Evolutionary conservation across 176 grass and related monocot genomes (phyloP).

Genomic region (Alopecurus myosuroides): DNA sequence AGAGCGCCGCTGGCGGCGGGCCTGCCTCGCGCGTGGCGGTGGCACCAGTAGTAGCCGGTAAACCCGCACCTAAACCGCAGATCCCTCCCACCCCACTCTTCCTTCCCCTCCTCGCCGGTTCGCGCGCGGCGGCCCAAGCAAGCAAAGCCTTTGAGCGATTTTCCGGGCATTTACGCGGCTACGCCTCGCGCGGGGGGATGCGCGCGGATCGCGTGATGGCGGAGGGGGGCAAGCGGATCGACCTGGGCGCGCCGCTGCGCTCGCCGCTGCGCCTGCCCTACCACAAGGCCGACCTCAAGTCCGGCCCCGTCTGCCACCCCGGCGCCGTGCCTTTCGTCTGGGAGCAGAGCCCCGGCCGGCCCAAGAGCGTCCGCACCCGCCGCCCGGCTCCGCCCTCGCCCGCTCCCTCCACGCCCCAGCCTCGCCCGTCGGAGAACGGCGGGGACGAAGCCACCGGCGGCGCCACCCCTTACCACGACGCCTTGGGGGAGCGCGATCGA

Average conservation of each 20-base stretch:
- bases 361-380: slow-evolving; percentile 55
- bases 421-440: slow-evolving; percentile 15
- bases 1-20: neutral
- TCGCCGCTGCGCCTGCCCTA: slow-evolving; percentile 36
- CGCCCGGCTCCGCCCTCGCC: slow-evolving; percentile 12
- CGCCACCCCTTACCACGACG: slow-evolving; percentile 27
- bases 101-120: neutral
- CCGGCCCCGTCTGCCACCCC: slow-evolving; percentile 65
- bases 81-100: slow-evolving; percentile 14
- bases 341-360: slow-evolving; percentile 82
- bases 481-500: slow-evolving; percentile 3
- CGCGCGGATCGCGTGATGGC: slow-evolving; percentile 28
- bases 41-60: neutral
- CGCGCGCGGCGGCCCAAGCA: slow-evolving; percentile 37
- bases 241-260: slow-evolving; percentile 61
- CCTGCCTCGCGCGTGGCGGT: neutral
- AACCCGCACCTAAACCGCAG: slow-evolving; percentile 27
- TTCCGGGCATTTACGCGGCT: neutral
- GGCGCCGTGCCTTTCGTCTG: slow-evolving; percentile 81
- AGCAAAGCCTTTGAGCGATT: neutral
- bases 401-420: neutral
- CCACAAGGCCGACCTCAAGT: slow-evolving; percentile 51
- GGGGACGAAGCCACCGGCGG: slow-evolving; percentile 7
- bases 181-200: neutral
- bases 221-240: slow-evolving; percentile 44